Evolutionary conservation across 805 yeast genomes (phyloP).

Genomic region (Tanozyma kutaoensis): DNA sequence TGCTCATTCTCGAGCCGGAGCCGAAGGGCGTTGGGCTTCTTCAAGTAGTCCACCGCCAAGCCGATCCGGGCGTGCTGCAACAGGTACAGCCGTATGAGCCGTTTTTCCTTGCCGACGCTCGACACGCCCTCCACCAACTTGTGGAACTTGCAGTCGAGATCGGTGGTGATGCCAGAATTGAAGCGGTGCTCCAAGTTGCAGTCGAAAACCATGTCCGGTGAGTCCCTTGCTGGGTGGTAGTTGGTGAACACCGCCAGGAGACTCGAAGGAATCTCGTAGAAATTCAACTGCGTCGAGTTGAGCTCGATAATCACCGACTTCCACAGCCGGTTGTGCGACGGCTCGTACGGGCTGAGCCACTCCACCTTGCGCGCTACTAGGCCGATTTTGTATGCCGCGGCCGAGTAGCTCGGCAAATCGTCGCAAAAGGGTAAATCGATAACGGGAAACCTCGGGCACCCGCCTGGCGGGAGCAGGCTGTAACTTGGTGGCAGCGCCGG

Average conservation of each 20-base stretch:
- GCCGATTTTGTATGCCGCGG: conserved; percentile 52
- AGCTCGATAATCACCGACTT: conserved; percentile 52
- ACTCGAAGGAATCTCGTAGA: conserved; percentile 28
- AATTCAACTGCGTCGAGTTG: conserved; percentile 76
- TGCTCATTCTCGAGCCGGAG: conserved; percentile 78
- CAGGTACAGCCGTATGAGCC: conserved; percentile 51
- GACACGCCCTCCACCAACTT: conserved; percentile 1
- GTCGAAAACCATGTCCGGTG: conserved; percentile 2
- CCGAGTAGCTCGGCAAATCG: conserved; percentile 47
- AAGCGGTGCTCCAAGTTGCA: no score
- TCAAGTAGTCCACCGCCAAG: conserved; percentile 71
- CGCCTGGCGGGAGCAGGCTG: conserved; percentile 27
- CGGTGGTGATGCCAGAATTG: conserved; percentile 11
- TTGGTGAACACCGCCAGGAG: conserved; percentile 1
- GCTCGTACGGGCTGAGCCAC: conserved; percentile 66
- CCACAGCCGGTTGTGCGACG: conserved; percentile 62
- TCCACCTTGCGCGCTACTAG: conserved; percentile 54
- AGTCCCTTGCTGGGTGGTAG: conserved; percentile 4
- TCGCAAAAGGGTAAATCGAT: conserved; percentile 12
- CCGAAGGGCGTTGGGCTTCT: conserved; percentile 55
- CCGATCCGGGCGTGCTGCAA: conserved; percentile 80
- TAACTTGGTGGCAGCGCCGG: conserved; percentile 27
- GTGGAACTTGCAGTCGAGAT: conserved; percentile 14
- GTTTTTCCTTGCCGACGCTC: conserved; percentile 1
- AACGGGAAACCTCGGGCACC: conserved; percentile 27